Percentiles rank a stretch among this genome's conserved stretches.
phyloP scores from a whole-genome alignment of 768 basidiomycete genomes.

The Psilocybe cubensis region DNA sequence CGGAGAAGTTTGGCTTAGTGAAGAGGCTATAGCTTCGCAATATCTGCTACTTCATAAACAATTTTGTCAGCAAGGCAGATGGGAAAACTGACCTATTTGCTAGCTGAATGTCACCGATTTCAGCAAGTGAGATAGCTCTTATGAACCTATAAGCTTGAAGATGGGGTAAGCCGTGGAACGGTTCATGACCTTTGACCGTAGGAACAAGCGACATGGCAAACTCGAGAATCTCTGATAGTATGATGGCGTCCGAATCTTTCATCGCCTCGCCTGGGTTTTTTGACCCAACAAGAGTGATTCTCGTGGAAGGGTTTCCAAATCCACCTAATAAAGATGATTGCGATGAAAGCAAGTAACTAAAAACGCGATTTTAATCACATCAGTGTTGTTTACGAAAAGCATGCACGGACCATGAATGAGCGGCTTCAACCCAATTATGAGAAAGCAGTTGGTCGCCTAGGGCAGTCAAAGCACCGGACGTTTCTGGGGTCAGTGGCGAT shows the following conservation, averaged over 20 bases:
- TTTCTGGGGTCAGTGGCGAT: slow-evolving; percentile 68
- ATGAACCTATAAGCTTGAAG: slow-evolving; percentile 88
- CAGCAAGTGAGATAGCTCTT: slow-evolving; percentile 75
- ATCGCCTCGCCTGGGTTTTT: slow-evolving; percentile 60
- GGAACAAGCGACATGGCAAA: slow-evolving; percentile 84
- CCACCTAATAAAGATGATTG: slow-evolving; percentile 78
- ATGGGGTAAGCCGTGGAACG: slow-evolving; percentile 81
- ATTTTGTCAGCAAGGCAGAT: neutral
- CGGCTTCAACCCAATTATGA: slow-evolving; percentile 79
- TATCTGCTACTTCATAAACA: slow-evolving; percentile 58
- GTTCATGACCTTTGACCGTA: slow-evolving; percentile 81
- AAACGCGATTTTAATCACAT: slow-evolving; percentile 14
- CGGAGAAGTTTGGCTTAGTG: slow-evolving; percentile 63
- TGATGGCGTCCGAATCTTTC: slow-evolving; percentile 73
- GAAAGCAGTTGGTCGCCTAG: slow-evolving; percentile 82
- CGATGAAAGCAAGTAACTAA: slow-evolving; percentile 85
- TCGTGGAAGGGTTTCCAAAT: slow-evolving; percentile 64
- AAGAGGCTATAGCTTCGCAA: slow-evolving; percentile 84
- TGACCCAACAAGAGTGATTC: slow-evolving; percentile 76
- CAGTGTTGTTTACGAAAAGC: neutral
- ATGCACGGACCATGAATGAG: slow-evolving; percentile 86
- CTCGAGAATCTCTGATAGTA: slow-evolving; percentile 90
- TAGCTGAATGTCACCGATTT: slow-evolving; percentile 75
- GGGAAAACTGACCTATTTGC: slow-evolving; percentile 72
- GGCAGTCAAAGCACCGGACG: slow-evolving; percentile 75